Evolutionary conservation across 2,329 filamentous ascomycete species (phyloP), one percentile per base, ranked within the genome.

Genomic region (Escovopsis sp.): DNA sequence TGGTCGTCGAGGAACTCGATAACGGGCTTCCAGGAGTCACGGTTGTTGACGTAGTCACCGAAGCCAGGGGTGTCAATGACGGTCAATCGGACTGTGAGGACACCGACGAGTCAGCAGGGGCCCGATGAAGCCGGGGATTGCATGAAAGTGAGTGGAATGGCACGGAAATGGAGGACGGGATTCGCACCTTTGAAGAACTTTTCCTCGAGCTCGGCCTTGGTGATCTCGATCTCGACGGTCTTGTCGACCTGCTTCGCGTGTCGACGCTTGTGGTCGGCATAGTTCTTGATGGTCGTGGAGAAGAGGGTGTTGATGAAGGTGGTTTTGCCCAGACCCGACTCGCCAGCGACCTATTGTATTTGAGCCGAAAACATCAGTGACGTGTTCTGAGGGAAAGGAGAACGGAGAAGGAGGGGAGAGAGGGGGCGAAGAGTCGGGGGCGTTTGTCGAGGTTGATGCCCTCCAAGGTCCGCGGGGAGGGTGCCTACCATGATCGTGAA

Each of bases 301-400:
- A 98, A 98, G 42, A 98, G 79, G 41, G 90, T 98, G 78, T 98
- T 98, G 77, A 98, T 96, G 67, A 98, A 98, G 53, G 90, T 98
- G 18, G 92, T 98, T 76, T 98, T 98, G 70, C 90, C 90, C 50
- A 96, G 68, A 56, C 88, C 88, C 48, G 90, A 96, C 70, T 98
- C 88, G 68, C 88, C 88, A 67, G 90, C 90, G 65, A 96, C 86
- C 86, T 93, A 53, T 33, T 41, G 31, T n/a, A n/a, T n/a, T n/a
- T n/a, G n/a, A n/a, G n/a, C 30, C 41, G 36, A 23, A 17, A 7
- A 4, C 16, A 30, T 30, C 13, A 30, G 28, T 17, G 17, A 17
- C 28, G 11, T 16, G n/a, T 30, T n/a, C 6, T n/a, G n/a, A n/a
- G n/a, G n/a, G n/a, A n/a, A n/a, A n/a, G n/a, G n/a, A n/a, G n/a